Evolutionary conservation across 2,329 filamentous ascomycete species (phyloP), one percentile per base, ranked within the genome.

Genomic region (Orbilia quercus): DNA sequence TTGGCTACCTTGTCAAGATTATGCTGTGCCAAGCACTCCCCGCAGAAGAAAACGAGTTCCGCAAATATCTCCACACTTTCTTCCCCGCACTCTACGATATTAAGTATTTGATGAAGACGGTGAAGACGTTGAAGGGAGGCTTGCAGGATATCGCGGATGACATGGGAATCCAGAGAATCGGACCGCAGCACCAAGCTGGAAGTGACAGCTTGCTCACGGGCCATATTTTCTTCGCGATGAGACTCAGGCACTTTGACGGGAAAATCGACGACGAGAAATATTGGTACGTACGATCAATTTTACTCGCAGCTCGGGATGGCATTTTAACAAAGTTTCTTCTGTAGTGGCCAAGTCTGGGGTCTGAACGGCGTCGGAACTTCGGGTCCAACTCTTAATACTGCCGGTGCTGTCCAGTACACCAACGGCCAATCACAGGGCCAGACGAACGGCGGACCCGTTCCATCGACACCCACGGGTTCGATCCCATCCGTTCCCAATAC

Each of bases 61-160:
- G 96, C 79, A 87, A 89, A 78, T 87, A 94, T 51, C 91, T 98
- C 82, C 91, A 91, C 79, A 89, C 91, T 50, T 98, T 94, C 84
- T 99, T 99, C 80, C 95, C 95, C 0, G 90, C 89, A 16, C 88
- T 96, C 0, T 96, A 95, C 80, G 95, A 99, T 80, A 95, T 99
- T 77, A 99, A 99, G 82, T 96, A 95, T 80, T 86, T 99, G 42
- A 94, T 97, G 87, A 96, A 96, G 80, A 89, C 92, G 78, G 92
- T 92, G 25, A 90, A 90, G 76, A 87, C 87, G 77, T 89, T 91
- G 77, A 97, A 97, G 80, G 94, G 91, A 0, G 92, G 92, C 1
- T 85, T 99, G 14, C 93, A 97, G 80, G 92, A 95, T 80, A 91
- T 98, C 76, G 94, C 94, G 11, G 94, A 98, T 75, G 91, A 93